Conservation (phyloP, 805 yeast genomes). For the Yarrowia osloensis region DNA sequence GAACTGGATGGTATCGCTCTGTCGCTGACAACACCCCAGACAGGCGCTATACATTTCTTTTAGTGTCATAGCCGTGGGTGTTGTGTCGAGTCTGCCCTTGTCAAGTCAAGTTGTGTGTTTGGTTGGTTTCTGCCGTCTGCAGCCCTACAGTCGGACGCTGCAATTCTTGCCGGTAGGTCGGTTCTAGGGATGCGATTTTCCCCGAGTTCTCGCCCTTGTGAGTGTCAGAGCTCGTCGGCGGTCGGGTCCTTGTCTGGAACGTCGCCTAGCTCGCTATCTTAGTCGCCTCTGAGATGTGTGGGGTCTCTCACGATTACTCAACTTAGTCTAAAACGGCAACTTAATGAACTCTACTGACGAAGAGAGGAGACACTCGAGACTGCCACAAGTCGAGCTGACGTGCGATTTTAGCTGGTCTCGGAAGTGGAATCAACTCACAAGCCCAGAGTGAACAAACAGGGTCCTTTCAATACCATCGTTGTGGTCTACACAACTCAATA, state of each 20-base stretch:
- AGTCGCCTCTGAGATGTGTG: constrained; percentile 17
- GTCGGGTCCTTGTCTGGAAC: constrained; percentile 8
- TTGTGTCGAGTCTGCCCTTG: background rate
- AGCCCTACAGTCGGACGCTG: background rate
- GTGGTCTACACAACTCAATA: no score
- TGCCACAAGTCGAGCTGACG: background rate
- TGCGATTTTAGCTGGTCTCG: background rate
- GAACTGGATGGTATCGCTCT: constrained; percentile 1
- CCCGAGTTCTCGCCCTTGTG: background rate
- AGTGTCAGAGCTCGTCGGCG: constrained; percentile 1
- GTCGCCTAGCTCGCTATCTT: background rate
- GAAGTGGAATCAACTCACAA: background rate
- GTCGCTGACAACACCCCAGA: background rate
- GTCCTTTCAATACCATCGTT: no score
- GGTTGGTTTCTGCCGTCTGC: background rate
- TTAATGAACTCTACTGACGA: background rate
- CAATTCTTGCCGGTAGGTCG: background rate
- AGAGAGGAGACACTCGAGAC: background rate
- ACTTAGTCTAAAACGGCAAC: constrained; percentile 5
- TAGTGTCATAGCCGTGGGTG: background rate
- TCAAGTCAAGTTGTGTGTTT: background rate
- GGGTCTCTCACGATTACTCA: background rate
- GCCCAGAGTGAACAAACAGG: background rate
- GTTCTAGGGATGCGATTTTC: background rate
- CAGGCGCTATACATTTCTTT: constrained; percentile 1